Evolutionary conservation across 1,284 basidiomycete species (phyloP), one percentile per base, ranked within the genome.

Genomic region (Sanghuangporus baumii): DNA sequence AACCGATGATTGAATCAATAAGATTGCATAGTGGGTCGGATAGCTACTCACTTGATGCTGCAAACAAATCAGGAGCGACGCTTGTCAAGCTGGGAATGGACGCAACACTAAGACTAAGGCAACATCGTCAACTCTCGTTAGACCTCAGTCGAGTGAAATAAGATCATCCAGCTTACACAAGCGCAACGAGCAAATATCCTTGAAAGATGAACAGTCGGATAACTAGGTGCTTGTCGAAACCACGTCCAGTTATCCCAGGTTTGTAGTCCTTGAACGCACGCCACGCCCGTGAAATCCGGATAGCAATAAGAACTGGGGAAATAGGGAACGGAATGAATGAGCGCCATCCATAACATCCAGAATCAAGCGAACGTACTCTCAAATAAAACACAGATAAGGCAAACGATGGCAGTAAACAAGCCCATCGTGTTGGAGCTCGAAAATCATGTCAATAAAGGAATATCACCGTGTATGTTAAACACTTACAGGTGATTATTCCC

Each of bases 181-280:
- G 69, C 31, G 73, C 74, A 20, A 74, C 63, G 36, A 73, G 66
- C 37, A 78, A 64, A 59, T 75, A 78, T 7, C 70, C 58, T 7
- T 70, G 72, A 62, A 79, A 78, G n/a, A 73, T 60, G 23, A 74
- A 54, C 1, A 79, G 72, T 31, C 76, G 74, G n/a, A 74, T 47
- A 34, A 74, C 59, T 8, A 78, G 68, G 16, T 71, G 71, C 12
- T 69, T 58, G 51, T 75, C 69, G 23, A 73, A 58, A 20, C 66
- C 60, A 57, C 66, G 69, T 31, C 55, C 61, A 50, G 65, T 14
- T 8, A 8, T 16, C 4, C 20, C 41, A n/a, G n/a, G 55, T 1
- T 71, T 69, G 31, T 70, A 71, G 18, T 67, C 63, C 11, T 70
- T 68, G 43, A 72, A 68, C 4, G 68, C 71, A 38, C 70, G 67